Base-by-base conservation (phyloP, 2,329 filamentous ascomycete species). In the Colletotrichum salicis region DNA sequence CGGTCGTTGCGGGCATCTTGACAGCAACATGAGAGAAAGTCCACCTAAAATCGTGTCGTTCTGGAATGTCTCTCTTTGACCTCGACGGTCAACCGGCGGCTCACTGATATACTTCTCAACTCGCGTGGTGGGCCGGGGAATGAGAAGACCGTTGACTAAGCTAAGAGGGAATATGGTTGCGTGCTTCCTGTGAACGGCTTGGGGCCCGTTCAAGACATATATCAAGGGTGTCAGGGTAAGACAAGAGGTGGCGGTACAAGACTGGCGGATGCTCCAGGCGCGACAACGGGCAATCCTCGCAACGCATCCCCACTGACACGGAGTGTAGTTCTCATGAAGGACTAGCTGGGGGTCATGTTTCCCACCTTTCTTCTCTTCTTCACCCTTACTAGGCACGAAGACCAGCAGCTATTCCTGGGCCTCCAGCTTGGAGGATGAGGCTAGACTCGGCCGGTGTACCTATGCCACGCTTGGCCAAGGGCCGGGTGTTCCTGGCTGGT, bases 151-250 rank as follows among this genome's bases (percentile, higher is more conserved):
- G 55, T 60, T 69, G 55, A 15, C 22, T 55, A 55, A 69, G 59
- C 59, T 64, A 33, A 69, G 63, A 55, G 35, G 45, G 19, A 37
- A n/a, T 52, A 35, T 22, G 41, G 37, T 37, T 37, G 45, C 55
- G 70, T 59, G 54, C 48, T 60, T 70, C 60, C 35, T 51, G 48
- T 24, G 45, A 35, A 48, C 59, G 66, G 55, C 64, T 19, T 58
- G 54, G 60, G 33, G 54, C 35, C 27, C 19, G 35, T 64, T 66
- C 55, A 71, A 68, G 70, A 71, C 65, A 71, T 69, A 71, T 69
- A 64, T 60, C 65, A 64, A 64, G 65, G 59, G 67, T 71, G 54
- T 48, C 55, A 60, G 58, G 55, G 70, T 71, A 64, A 71, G 70
- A 71, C 65, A 71, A 56, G 45, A 63, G 33, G 27, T 69, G 70